Conservation (phyloP, 805 yeast genomes). For the Pichia cephalocereana region DNA sequence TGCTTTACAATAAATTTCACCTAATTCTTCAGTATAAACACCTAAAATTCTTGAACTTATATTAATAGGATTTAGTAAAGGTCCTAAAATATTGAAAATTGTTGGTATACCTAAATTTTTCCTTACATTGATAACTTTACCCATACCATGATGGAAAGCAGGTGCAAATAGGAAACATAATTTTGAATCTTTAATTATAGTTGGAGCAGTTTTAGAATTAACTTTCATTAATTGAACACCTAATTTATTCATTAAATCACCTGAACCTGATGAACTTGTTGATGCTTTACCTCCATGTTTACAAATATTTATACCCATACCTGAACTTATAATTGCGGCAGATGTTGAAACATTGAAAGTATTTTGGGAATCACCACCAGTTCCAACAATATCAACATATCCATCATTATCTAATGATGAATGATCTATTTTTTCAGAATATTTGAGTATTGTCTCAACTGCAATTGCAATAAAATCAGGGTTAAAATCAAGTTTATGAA, state of each 20-base stretch:
- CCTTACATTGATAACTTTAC: slow-evolving; percentile 69
- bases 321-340: slow-evolving; percentile 89
- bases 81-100: slow-evolving; percentile 90
- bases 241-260: slow-evolving; percentile 72
- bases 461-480: slow-evolving; percentile 83
- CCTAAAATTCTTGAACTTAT: slow-evolving; percentile 76
- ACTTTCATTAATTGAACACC: slow-evolving; percentile 78
- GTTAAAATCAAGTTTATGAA: slow-evolving; percentile 68
- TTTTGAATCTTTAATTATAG: slow-evolving; percentile 38
- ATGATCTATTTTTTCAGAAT: slow-evolving; percentile 46
- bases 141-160: slow-evolving; percentile 89
- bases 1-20: slow-evolving; percentile 77
- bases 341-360: slow-evolving; percentile 96
- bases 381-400: slow-evolving; percentile 87
- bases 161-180: slow-evolving; percentile 85
- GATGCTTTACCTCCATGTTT: slow-evolving; percentile 98
- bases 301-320: slow-evolving; percentile 71
- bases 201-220: slow-evolving; percentile 50
- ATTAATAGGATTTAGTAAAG: slow-evolving; percentile 86
- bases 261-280: slow-evolving; percentile 88
- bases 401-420: slow-evolving; percentile 37
- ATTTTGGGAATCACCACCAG: slow-evolving; percentile 98
- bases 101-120: slow-evolving; percentile 80
- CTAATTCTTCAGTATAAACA: slow-evolving; percentile 72
- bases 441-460: slow-evolving; percentile 61